Evolutionary conservation across 2,329 filamentous ascomycete genomes (phyloP), one percentile per base, ranked within the genome.

Genomic region (Talaromyces islandicus): DNA sequence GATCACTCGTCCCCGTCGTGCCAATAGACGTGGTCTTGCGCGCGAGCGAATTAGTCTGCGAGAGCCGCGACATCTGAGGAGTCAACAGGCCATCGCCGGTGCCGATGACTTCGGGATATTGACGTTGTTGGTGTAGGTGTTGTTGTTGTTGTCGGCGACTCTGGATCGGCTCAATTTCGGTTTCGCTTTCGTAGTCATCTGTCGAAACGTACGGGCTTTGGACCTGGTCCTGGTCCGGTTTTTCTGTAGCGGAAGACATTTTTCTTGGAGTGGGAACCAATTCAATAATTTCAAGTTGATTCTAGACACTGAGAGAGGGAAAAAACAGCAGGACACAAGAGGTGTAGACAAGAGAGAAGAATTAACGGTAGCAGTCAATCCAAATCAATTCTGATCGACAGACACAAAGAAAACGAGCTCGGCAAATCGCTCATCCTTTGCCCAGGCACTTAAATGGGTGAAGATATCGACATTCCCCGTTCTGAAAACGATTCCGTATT

Each of bases 1-100:
- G 83, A 64, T 83, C 79, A 17, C 74, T 69, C 4, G 78, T 81
- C 7, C 73, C 74, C 24, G 75, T 68, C 5, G 78, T 81, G 10
- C 74, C 74, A 32, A 77, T 68, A 1, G 80, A 81, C 2, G 78
- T 78, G 19, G 75, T 73, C 43, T 76, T 76, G 57, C 71, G 73
- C 11, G 75, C 71, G 48, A 76, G 64, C 6, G 60, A 60, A 14
- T 48, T 17, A 6, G 43, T 56, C 10, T 60, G 50, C 25, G 74
- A 75, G 10, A 64, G 57, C 24, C 67, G 66, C 21, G 72, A 74
- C 9, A 69, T 62, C 38, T 66, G 69, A 7, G 68, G 71, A 2
- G 71, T 70, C 38, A 73, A 59, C 41, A 61, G 25, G 19, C 59
- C 59, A 21, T 61, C 59, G 21, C 59, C 59, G 2, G 59, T 58